Percentiles rank a stretch among this genome's conserved stretches.
Conservation (phyloP, 768 basidiomycete genomes). For the Piloderma croceum region DNA sequence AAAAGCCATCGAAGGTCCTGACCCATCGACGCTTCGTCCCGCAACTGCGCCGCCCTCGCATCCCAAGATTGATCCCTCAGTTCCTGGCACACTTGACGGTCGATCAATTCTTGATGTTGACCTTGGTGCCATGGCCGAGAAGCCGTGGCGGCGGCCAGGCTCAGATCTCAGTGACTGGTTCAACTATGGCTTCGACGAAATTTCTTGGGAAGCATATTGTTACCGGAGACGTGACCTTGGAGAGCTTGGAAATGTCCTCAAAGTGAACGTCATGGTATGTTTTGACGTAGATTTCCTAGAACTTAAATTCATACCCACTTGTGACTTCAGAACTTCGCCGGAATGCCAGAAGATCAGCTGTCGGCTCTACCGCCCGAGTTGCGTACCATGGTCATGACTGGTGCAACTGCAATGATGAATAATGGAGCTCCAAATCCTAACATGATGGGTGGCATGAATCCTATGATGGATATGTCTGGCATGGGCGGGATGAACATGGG, state of each 20-base stretch:
- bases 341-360: conserved; percentile 78
- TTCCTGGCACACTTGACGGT: conserved; percentile 62
- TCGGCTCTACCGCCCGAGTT: conserved; percentile 74
- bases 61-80: conserved; percentile 67
- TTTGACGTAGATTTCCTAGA: background rate
- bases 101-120: conserved; percentile 84
- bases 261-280: conserved; percentile 77
- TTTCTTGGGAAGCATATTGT: conserved; percentile 91
- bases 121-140: conserved; percentile 64
- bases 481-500: conserved; percentile 61
- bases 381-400: conserved; percentile 83
- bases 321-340: conserved; percentile 61
- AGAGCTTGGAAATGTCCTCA: conserved; percentile 73
- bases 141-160: conserved; percentile 89
- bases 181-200: conserved; percentile 98
- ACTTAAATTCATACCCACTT: conserved; percentile 6
- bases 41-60: conserved; percentile 73
- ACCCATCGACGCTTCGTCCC: conserved; percentile 59
- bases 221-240: conserved; percentile 77
- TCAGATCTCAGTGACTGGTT: conserved; percentile 97
- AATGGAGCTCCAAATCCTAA: conserved; percentile 46
- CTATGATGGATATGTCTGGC: conserved; percentile 74
- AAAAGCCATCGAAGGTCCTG: conserved; percentile 40
- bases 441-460: conserved; percentile 48
- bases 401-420: conserved; percentile 73